Evolutionary conservation across 2,329 filamentous ascomycete species (phyloP), one percentile per base, ranked within the genome.

Genomic region (Aureobasidium sp.): DNA sequence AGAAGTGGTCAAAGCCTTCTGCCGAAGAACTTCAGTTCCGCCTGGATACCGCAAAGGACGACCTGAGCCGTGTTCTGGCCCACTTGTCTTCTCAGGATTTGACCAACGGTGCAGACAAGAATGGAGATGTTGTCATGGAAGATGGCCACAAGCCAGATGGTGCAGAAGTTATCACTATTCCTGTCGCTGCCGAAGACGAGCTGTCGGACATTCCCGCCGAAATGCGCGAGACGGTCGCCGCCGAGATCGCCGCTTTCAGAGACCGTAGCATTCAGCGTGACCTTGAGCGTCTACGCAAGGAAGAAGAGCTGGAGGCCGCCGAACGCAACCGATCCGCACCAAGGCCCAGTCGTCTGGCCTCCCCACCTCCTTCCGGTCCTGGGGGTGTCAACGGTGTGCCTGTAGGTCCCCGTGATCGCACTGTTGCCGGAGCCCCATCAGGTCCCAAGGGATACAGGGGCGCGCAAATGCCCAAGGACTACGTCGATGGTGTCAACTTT

Each of bases 131-230:
- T 5, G 70, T 79, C 5, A 94, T 93, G 90, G 82, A 82, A 51
- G 87, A 89, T 64, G 76, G 72, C 20, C 0, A 59, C 61, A 53
- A 85, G 84, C 42, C 85, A 86, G 37, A 76, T 77, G 44, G 84
- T 85, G 86, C 90, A 6, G 91, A 96, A 74, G 87, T 97, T 42
- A 87, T 96, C 66, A 96, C 92, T 63, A 96, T 97, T 63, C 88
- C 91, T 4, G 82, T 96, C 36, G 86, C 87, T 0, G 84, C 69
- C 17, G 94, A 99, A 65, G 95, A 99, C 70, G 94, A 99, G 71
- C 80, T 99, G 48, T 88, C 92, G 22, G 94, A 99, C 70, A 97
- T 99, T 52, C 94, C 94, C 0, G 88, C 90, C 0, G 94, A 97
- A 72, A 95, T 96, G 91, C 87, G 94, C 27, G 94, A 96, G 72